phyloP scores from a whole-genome alignment of 192 early-diverging fungal genomes.

The Coemansia sp. region DNA sequence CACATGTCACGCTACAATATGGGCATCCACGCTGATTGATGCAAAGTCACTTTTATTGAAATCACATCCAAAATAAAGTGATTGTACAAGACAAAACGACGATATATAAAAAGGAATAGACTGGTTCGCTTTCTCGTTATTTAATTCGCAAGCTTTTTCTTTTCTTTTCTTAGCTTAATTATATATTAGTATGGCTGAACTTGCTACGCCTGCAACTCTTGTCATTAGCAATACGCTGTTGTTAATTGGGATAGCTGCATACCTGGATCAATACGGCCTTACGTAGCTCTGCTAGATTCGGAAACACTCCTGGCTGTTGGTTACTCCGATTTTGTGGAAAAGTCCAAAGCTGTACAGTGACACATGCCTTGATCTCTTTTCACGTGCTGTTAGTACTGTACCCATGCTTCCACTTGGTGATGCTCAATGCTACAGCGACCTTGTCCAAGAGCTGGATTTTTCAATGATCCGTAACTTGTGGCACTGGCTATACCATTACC shows the following conservation, averaged over 20 bases:
- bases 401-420: not conserved
- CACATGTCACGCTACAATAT: not conserved
- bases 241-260: not conserved
- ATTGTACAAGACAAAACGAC: no score
- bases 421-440: conserved; percentile 12
- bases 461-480: conserved; percentile 5
- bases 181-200: not conserved
- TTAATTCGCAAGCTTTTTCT: not conserved
- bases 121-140: not conserved
- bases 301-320: conserved; percentile 15
- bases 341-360: not conserved
- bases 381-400: not conserved
- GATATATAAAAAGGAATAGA: not conserved
- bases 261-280: not conserved
- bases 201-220: not conserved
- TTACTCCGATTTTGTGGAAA: conserved; percentile 9
- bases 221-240: conserved; percentile 7
- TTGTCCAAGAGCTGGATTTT: conserved; percentile 21
- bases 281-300: not conserved
- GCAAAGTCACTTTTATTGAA: not conserved
- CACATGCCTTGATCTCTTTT: not conserved
- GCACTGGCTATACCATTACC: not conserved
- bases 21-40: not conserved
- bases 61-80: not conserved
- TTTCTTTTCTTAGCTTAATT: not conserved